Evolutionary conservation across 1,284 basidiomycete genomes (phyloP).

Genomic region (Ceratobasidium sp.): DNA sequence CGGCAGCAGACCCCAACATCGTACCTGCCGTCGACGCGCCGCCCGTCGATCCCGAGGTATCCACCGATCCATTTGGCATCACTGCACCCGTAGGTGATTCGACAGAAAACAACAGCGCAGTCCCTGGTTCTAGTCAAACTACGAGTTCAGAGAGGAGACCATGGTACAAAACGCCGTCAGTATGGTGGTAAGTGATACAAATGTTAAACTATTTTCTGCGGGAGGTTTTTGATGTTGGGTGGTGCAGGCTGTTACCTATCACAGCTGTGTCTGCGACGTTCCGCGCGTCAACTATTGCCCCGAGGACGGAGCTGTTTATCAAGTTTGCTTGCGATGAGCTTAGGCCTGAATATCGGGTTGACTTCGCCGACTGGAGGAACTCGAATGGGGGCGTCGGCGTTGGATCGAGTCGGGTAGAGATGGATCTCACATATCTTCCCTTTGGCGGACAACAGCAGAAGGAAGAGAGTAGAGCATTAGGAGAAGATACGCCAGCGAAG

Average conservation of each 20-base stretch:
- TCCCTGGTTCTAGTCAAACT: too few species aligned
- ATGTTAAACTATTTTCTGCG: background rate
- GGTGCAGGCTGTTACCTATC: slow-evolving; percentile 42
- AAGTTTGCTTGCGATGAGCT: slow-evolving; percentile 44
- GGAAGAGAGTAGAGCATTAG: background rate
- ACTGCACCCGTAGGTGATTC: background rate
- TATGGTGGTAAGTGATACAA: slow-evolving; percentile 38
- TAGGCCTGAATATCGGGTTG: slow-evolving; percentile 44
- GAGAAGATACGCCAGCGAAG: background rate
- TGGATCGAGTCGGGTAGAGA: background rate
- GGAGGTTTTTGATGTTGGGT: background rate
- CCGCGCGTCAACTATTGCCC: slow-evolving; percentile 42
- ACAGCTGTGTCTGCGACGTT: slow-evolving; percentile 35
- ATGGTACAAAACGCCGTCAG: slow-evolving; percentile 41
- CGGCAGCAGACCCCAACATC: slow-evolving; percentile 20
- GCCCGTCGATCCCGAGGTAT: slow-evolving; percentile 2
- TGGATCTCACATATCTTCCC: slow-evolving; percentile 9
- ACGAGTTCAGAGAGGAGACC: background rate
- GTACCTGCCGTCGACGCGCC: slow-evolving; percentile 22
- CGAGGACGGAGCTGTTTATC: slow-evolving; percentile 44
- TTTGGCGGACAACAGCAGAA: background rate
- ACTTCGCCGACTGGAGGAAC: background rate
- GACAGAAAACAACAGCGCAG: background rate
- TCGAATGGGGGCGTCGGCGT: background rate
- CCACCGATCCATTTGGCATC: slow-evolving; percentile 11